Conservation (phyloP, 164 flowering plant genomes). For the Vitis rotundifolia region DNA sequence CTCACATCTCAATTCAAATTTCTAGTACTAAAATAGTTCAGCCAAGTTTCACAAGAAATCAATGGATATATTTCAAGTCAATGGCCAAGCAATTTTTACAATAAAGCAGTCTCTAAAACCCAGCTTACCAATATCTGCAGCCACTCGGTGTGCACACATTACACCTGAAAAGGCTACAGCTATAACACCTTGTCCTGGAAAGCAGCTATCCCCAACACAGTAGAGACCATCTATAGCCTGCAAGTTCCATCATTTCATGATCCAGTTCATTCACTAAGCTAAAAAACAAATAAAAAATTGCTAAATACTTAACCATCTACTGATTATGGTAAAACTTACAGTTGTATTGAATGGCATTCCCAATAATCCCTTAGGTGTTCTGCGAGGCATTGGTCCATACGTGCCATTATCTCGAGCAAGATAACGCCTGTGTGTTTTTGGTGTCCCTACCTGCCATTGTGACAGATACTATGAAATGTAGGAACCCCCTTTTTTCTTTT, state of each 20-base stretch:
- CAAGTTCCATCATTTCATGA: constrained; percentile 19
- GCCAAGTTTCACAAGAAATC: neutral
- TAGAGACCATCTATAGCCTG: constrained; percentile 88
- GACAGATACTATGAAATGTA: neutral
- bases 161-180: constrained; percentile 97
- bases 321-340: constrained; percentile 40
- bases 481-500: too few relatives aligned
- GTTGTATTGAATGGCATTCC: constrained; percentile 99
- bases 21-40: neutral
- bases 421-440: constrained; percentile 88
- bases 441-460: constrained; percentile 82
- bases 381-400: constrained; percentile 95
- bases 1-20: neutral
- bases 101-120: neutral
- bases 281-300: neutral
- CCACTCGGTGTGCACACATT: constrained; percentile 98
- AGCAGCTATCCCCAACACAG: constrained; percentile 99
- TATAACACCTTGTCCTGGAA: constrained; percentile 99
- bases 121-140: constrained; percentile 90
- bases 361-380: constrained; percentile 75
- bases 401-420: constrained; percentile 91
- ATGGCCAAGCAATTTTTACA: neutral
- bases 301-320: neutral
- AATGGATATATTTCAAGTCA: neutral
- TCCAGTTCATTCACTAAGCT: constrained; percentile 6